Base-by-base conservation (phyloP, 352 stramenopile genomes). In the Phytophthora brassicae region DNA sequence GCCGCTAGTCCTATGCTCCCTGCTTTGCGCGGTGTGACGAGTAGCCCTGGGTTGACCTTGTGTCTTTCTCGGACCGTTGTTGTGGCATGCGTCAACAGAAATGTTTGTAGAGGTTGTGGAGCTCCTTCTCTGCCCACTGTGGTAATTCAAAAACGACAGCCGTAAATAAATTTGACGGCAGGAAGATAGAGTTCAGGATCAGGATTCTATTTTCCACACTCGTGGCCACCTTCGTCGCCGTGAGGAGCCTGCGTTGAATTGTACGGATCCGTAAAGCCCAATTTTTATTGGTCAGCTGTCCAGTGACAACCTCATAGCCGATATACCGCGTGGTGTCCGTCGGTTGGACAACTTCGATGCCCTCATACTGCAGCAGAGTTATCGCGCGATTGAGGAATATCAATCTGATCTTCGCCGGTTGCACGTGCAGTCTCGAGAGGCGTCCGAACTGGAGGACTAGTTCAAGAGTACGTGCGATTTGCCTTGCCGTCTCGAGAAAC, bases 31-130 rank as follows among this genome's bases (percentile, higher is more conserved):
- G 33, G 36, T 0, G 26, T 45, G 38, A 43, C 35, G 0, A 51
- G n/a, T 20, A 64, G 17, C 1, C 20, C 56, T 12, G 42, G 23
- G n/a, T 61, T 48, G 1, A 61, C 12, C 13, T 61, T 61, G 3
- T 48, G 20, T 8, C 23, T 8, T 7, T 9, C 7, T 1, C 6
- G 6, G 0, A 42, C 43, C 16, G 43, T 42, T 11, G 2, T 24
- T 5, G 31, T 61, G 0, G 31, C 29, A 0, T 8, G 3, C 3
- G 5, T 6, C 16, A 14, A 43, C 2, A 43, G 17, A 43, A 43
- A 3, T 43, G 36, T 6, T 43, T 43, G 9, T 43, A n/a, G 3
- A 43, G 20, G 7, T 43, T 43, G 5, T 14, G 5, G 0, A 43
- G 14, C 7, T 43, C 16, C 5, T 43, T 2, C 16, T 19, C 36